Conservation (phyloP, 306 rosid species). For the Rosa rugosa region DNA sequence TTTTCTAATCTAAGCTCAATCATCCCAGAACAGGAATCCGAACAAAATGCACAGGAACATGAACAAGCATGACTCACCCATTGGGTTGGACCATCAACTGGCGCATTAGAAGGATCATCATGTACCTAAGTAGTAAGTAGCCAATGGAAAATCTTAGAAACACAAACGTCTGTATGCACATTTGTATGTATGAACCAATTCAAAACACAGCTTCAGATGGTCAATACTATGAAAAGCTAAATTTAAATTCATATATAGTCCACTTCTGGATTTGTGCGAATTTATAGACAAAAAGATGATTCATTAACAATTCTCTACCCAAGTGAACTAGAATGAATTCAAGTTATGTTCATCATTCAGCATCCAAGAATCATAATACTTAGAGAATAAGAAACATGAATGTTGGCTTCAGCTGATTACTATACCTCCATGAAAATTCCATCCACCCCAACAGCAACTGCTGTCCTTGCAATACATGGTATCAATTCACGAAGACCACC, state of each 20-base stretch:
- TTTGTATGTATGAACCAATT: neutral
- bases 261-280: neutral
- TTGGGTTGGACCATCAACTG: constrained; percentile 97
- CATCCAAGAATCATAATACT: neutral
- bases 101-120: constrained; percentile 90
- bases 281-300: neutral
- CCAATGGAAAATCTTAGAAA: constrained; percentile 27
- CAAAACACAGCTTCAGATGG: neutral
- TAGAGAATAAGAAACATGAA: neutral
- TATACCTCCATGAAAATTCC: constrained; percentile 98
- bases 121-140: constrained; percentile 68
- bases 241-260: neutral
- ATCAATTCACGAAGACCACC: constrained; percentile 97
- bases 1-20: neutral
- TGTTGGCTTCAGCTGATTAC: constrained; percentile 14
- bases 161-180: neutral
- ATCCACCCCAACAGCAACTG: constrained; percentile 96
- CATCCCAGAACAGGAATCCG: constrained; percentile 15
- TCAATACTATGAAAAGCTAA: neutral
- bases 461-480: constrained; percentile 95
- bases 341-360: neutral
- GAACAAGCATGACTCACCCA: constrained; percentile 64
- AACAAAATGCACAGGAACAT: constrained; percentile 12
- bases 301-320: neutral
- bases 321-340: neutral